Percentiles rank a stretch among this genome's conserved stretches.
These are phyloP conservation scores for Colletotrichum liaoningense DNA, from an alignment of 2,329 filamentous ascomycete species.

Conservation along the genomic window DNA sequence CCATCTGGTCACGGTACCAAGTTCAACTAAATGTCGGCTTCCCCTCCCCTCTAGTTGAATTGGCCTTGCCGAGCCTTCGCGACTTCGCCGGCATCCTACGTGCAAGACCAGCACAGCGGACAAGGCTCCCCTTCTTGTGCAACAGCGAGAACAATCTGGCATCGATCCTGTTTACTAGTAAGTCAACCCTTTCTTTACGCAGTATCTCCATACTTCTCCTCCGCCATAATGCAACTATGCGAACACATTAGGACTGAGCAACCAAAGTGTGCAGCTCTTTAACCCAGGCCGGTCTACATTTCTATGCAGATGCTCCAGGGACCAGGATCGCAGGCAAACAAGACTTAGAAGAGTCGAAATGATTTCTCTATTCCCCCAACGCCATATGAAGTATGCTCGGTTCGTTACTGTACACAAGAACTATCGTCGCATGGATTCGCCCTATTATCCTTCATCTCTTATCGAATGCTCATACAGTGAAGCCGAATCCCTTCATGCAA, in stretches of 20 bases:
- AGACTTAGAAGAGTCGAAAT: constrained; percentile 20
- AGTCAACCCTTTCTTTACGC: too few relatives aligned
- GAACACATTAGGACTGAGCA: too few relatives aligned
- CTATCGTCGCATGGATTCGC: constrained; percentile 27
- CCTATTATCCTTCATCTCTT: background rate
- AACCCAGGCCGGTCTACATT: too few relatives aligned
- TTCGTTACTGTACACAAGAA: constrained; percentile 34
- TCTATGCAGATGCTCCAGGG: background rate
- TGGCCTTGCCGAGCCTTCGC: too few relatives aligned
- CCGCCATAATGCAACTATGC: too few relatives aligned
- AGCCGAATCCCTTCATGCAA: constrained; percentile 95
- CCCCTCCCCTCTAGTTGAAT: background rate
- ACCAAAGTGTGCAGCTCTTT: too few relatives aligned
- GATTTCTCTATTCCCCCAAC: constrained; percentile 34
- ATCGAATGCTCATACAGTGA: too few relatives aligned
- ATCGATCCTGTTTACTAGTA: too few relatives aligned
- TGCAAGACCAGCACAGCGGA: background rate
- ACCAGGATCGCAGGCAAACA: background rate
- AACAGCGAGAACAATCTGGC: too few relatives aligned
- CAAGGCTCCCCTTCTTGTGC: too few relatives aligned
- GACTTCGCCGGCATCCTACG: background rate
- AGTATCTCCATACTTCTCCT: too few relatives aligned
- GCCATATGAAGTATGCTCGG: constrained; percentile 33
- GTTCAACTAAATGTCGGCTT: background rate
- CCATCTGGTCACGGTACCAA: background rate